Evolutionary conservation across 768 basidiomycete species (phyloP), one percentile per base, ranked within the genome.

Genomic region (Trametes cinnabarina): DNA sequence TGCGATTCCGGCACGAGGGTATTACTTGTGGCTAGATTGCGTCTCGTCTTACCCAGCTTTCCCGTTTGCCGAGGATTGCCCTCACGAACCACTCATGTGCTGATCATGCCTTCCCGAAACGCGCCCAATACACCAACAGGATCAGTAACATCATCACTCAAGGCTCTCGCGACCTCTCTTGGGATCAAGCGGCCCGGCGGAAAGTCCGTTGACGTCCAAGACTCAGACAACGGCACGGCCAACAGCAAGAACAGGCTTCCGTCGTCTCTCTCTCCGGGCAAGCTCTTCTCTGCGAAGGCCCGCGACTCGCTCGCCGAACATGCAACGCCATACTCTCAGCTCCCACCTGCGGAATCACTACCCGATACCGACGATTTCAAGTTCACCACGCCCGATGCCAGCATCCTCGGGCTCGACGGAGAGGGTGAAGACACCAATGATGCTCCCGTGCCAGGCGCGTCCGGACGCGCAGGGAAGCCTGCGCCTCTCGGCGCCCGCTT

Each of bases 111-210:
- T n/a, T 41, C 19, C 9, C 47, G 55, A 25, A 44, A 26, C 11
- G 28, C 44, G 44, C 47, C 47, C 20, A 17, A 17, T 26, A 39
- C 39, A 35, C 32, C 69, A 6, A 32, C 30, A 87, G 83, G 76
- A 35, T 78, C 82, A 15, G 82, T 91, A 15, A 74, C 78, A 42
- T 90, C 90, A 1, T 92, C 91, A 35, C 79, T 94, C 60, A 87
- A 79, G 68, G 84, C 87, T 0, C 75, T 93, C 40, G 91, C 88
- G n/a, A 85, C 76, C 40, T 90, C 90, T 12, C 75, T 90, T 26
- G 87, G 87, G 39, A 78, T 91, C 65, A 89, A 85, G 69, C 84
- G 84, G 26, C 68, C 73, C 20, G 52, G 23, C 1, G 39, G 56
- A 19, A 60, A 58, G 49, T 54, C 59, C 2, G 47, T 51, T 73